Evolutionary conservation across 139 green algal genomes (phyloP), one percentile per base, ranked within the genome.

Genomic region (Spirogloea muscicola): DNA sequence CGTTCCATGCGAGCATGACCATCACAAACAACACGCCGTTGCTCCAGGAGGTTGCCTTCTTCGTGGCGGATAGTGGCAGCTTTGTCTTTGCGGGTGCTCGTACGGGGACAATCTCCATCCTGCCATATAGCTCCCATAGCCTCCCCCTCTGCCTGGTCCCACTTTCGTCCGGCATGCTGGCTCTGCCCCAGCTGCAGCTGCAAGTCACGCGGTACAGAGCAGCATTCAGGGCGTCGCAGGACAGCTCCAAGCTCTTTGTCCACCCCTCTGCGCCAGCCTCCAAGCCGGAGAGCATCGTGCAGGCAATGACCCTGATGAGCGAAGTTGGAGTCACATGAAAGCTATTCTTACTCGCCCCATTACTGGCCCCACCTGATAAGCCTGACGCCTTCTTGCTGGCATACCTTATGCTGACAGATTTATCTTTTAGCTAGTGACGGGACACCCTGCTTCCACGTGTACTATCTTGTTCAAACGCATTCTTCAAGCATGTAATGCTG

Each of bases 81-180:
- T 80, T 80, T 29, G 72, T 80, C 4, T 67, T 80, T 27, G 41
- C 60, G 18, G 72, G 72, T 16, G 36, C 13, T 13, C 72, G 75
- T 18, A 76, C 4, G 1, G 72, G 72, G 27, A 43, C 31, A 3
- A 21, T 73, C 13, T 42, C 60, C 3, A 16, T 79, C 31, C 61
- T 79, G 21, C 71, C 71, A 25, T 40, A 40, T 31, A 37, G 60
- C 10, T 33, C 36, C 5, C 40, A 42, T 1, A 16, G 29, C 31
- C 72, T 80, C 29, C 10, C 18, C 13, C 66, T 58, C 37, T 18
- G 61, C 40, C 5, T 80, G 3, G 72, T 80, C 1, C n/a, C 72
- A 21, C 6, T 80, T 31, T 21, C 60, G 7, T 67, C 72, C 29
- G 72, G 72, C 10, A 67, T 80, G 7, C 34, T 80, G 46, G 37